phyloP scores from a whole-genome alignment of 2,329 filamentous ascomycete genomes.

The Didymella keratinophila region DNA sequence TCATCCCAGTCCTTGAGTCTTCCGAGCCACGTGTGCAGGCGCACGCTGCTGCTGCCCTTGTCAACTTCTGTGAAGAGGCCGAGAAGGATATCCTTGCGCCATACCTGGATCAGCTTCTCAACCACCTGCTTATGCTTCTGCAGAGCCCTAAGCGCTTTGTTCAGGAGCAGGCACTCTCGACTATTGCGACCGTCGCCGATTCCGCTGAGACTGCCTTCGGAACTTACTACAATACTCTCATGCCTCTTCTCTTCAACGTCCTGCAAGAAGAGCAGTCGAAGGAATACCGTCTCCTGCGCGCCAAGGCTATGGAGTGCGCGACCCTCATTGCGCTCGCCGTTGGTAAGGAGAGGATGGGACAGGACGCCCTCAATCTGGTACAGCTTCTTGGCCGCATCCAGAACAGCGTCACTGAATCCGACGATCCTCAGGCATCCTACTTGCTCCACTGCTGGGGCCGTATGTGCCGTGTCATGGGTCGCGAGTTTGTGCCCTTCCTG shows the following conservation, averaged over 20 bases:
- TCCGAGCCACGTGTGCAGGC: constrained; percentile 94
- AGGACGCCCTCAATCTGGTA: constrained; percentile 86
- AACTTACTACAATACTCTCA: constrained; percentile 94
- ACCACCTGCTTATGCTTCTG: constrained; percentile 83
- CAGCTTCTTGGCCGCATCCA: constrained; percentile 89
- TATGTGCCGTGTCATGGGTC: constrained; percentile 93
- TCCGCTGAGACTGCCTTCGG: constrained; percentile 94
- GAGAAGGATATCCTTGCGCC: constrained; percentile 91
- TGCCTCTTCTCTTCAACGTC: constrained; percentile 92
- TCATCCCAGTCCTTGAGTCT: constrained; percentile 90
- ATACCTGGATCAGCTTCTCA: constrained; percentile 87
- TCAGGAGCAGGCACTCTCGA: constrained; percentile 96
- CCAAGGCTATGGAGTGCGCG: constrained; percentile 99
- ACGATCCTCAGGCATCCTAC: constrained; percentile 96
- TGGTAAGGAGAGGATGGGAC: constrained; percentile 88
- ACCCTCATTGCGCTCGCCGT: constrained; percentile 95
- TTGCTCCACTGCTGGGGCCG: constrained; percentile 98
- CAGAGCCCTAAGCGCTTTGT: constrained; percentile 95
- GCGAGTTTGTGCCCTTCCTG: constrained; percentile 91
- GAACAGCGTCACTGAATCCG: constrained; percentile 78
- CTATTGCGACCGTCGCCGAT: constrained; percentile 98
- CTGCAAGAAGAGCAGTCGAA: constrained; percentile 90
- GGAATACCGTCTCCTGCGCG: constrained; percentile 87
- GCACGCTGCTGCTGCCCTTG: constrained; percentile 94
- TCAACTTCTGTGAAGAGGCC: constrained; percentile 99